Conservation (phyloP, 2,329 filamentous ascomycete genomes). For the Fusarium sp. region DNA sequence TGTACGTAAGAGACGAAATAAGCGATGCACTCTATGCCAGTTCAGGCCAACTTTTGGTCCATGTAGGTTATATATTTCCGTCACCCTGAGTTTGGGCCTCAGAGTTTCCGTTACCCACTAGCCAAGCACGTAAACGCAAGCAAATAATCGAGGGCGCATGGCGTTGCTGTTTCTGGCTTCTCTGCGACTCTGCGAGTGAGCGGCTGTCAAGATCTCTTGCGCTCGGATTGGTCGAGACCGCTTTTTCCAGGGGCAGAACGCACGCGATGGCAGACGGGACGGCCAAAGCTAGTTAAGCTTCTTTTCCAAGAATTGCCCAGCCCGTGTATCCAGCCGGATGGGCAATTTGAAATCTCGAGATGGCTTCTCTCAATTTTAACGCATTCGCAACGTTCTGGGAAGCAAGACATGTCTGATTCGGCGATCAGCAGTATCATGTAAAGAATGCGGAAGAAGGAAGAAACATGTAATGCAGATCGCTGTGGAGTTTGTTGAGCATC, state of each 20-base stretch:
- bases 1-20: neutral
- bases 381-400: neutral
- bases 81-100: neutral
- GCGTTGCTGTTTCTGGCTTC: neutral
- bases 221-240: slow-evolving; percentile 33
- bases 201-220: slow-evolving; percentile 36
- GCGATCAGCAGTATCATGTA: slow-evolving; percentile 21
- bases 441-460: slow-evolving; percentile 6
- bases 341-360: neutral
- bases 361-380: neutral
- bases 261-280: slow-evolving; percentile 36
- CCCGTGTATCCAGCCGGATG: slow-evolving; percentile 4
- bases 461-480: slow-evolving; percentile 32
- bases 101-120: neutral
- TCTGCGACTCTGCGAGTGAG: neutral
- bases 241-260: slow-evolving; percentile 41
- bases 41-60: neutral
- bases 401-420: slow-evolving; percentile 17
- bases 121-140: neutral
- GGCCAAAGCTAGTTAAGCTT: slow-evolving; percentile 47
- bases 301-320: slow-evolving; percentile 36
- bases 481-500: slow-evolving; percentile 24
- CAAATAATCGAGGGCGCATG: neutral
- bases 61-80: neutral
- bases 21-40: neutral